These are phyloP conservation scores for Globisporangium abappressorium DNA, from an alignment of 352 stramenopile genomes.

Conservation along the genomic window DNA sequence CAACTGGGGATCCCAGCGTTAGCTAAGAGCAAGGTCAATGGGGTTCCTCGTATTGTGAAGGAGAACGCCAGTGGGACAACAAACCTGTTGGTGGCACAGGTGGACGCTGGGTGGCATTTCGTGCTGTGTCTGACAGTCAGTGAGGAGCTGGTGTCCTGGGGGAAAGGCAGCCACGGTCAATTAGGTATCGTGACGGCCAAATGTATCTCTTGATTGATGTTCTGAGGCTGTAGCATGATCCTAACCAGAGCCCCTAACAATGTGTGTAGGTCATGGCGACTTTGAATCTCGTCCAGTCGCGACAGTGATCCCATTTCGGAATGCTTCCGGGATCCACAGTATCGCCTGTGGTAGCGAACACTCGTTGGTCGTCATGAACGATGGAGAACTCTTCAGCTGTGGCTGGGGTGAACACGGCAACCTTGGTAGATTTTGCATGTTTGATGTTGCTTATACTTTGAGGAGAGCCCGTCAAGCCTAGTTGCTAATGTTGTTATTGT, in stretches of 20 bases:
- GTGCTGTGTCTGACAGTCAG: slow-evolving; percentile 46
- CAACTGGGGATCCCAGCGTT: slow-evolving; percentile 45
- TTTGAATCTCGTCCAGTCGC: slow-evolving; percentile 17
- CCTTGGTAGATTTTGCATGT: slow-evolving; percentile 42
- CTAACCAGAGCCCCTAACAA: not conserved
- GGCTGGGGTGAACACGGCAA: slow-evolving; percentile 86
- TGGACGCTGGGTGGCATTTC: slow-evolving; percentile 78
- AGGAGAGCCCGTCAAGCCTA: not conserved
- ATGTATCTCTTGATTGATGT: not conserved
- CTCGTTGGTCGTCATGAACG: slow-evolving; percentile 45
- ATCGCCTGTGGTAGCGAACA: slow-evolving; percentile 81
- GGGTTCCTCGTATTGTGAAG: slow-evolving; percentile 23
- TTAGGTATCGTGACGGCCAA: slow-evolving; percentile 28
- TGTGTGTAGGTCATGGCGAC: slow-evolving; percentile 10
- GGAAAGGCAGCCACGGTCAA: slow-evolving; percentile 76
- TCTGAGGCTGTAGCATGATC: not conserved
- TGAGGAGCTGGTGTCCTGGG: slow-evolving; percentile 49
- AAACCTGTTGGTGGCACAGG: slow-evolving; percentile 26
- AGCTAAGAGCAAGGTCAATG: slow-evolving; percentile 21
- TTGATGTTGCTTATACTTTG: not conserved
- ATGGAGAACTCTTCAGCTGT: slow-evolving; percentile 66
- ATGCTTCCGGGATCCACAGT: slow-evolving; percentile 19
- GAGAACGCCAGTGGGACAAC: not conserved
- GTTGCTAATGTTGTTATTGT: not conserved
- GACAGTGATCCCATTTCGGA: slow-evolving; percentile 21